phyloP scores from a whole-genome alignment of 2,329 filamentous ascomycete species.

The Orbilia blumenaviensis region DNA sequence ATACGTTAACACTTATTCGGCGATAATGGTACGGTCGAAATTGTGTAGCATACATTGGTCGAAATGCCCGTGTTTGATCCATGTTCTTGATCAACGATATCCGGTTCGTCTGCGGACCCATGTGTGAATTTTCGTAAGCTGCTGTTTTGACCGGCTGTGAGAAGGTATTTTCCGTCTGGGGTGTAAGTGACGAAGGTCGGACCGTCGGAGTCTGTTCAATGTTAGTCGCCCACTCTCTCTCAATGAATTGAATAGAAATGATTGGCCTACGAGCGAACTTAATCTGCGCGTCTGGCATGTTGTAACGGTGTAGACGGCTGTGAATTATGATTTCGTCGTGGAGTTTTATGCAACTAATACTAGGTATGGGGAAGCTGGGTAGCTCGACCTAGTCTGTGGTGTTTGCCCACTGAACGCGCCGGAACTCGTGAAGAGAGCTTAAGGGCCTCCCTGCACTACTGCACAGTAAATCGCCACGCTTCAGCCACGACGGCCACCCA shows the following conservation, averaged over 20 bases:
- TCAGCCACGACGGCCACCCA: neutral
- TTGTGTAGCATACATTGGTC: slow-evolving; percentile 66
- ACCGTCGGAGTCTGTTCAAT: slow-evolving; percentile 74
- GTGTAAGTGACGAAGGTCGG: slow-evolving; percentile 89
- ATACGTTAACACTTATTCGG: neutral
- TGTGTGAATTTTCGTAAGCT: slow-evolving; percentile 92
- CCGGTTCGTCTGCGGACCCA: slow-evolving; percentile 89
- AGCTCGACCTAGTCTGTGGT: slow-evolving; percentile 2
- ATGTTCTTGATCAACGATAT: slow-evolving; percentile 87
- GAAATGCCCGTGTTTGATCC: slow-evolving; percentile 85
- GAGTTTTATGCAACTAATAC: neutral
- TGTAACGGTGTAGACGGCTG: neutral
- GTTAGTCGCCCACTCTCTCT: neutral
- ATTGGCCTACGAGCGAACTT: slow-evolving; percentile 36
- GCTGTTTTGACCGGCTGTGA: slow-evolving; percentile 93
- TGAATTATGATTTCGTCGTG: neutral
- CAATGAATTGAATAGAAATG: neutral
- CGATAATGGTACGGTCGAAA: neutral
- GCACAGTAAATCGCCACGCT: neutral
- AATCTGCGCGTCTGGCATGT: slow-evolving; percentile 44
- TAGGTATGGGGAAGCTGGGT: neutral
- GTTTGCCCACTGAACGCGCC: slow-evolving; percentile 18
- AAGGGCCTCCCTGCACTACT: no score
- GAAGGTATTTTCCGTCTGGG: slow-evolving; percentile 81
- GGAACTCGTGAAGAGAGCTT: neutral